These are phyloP conservation scores for Colletotrichum somersetense DNA, from an alignment of 2,329 filamentous ascomycete genomes.

Conservation along the genomic window DNA sequence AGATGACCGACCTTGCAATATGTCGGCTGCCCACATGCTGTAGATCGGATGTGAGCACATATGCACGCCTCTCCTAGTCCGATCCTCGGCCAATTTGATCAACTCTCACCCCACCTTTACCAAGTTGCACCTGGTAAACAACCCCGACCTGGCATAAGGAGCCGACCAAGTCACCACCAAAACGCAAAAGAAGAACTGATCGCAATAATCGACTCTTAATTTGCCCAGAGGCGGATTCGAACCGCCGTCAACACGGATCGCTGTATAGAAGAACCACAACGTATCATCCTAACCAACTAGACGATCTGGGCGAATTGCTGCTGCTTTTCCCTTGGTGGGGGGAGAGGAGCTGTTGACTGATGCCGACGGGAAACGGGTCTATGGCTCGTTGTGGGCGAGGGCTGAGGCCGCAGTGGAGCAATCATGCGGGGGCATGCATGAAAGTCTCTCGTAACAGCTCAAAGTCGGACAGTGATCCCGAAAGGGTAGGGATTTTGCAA, in stretches of 20 bases:
- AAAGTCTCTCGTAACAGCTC: not conserved
- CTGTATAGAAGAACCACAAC: constrained; percentile 37
- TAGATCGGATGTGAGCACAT: not conserved
- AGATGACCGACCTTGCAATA: no score
- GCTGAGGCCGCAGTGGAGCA: constrained; percentile 18
- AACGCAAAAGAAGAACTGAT: not conserved
- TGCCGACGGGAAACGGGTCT: not conserved
- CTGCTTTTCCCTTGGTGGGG: constrained; percentile 13
- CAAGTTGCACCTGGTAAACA: not conserved
- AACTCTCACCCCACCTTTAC: not conserved
- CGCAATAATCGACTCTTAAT: not conserved
- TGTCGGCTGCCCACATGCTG: not conserved
- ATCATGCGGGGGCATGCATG: not conserved
- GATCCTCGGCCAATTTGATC: not conserved
- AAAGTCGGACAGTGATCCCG: not conserved
- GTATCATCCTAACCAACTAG: constrained; percentile 41
- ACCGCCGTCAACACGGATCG: constrained; percentile 40
- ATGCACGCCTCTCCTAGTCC: not conserved
- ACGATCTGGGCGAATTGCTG: constrained; percentile 36
- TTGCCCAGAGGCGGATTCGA: constrained; percentile 40
- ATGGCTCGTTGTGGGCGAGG: not conserved
- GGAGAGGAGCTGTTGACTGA: constrained; percentile 9
- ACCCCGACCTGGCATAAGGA: not conserved
- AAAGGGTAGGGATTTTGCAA: not conserved
- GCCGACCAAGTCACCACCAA: not conserved